Evolutionary conservation across 306 rosid genomes (phyloP).

Genomic region (Rosa persica): DNA sequence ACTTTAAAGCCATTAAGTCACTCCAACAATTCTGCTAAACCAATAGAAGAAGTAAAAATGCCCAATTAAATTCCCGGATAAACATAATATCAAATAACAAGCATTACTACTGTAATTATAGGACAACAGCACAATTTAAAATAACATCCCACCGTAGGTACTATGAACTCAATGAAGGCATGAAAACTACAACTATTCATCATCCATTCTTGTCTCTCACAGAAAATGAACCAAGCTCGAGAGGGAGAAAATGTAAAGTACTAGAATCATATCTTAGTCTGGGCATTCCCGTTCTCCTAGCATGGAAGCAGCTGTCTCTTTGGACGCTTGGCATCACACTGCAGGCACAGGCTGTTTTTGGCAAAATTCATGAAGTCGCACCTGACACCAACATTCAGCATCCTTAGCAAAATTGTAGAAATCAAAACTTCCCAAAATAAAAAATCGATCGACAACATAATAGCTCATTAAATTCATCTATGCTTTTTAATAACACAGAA

Average conservation of each 20-base stretch:
- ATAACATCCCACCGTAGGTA: background rate
- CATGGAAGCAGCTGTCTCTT: slow-evolving; percentile 96
- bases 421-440: background rate
- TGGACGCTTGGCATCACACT: slow-evolving; percentile 98
- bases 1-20: no score
- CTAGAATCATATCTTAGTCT: slow-evolving; percentile 58
- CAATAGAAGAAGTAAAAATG: no score
- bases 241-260: slow-evolving; percentile 1
- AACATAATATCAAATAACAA: background rate
- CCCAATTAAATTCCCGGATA: background rate
- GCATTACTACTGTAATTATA: no score
- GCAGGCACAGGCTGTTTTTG: slow-evolving; percentile 79
- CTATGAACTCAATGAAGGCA: background rate
- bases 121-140: background rate
- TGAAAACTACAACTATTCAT: background rate
- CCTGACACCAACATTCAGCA: slow-evolving; percentile 54
- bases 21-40: no score
- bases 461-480: background rate
- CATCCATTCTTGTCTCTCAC: background rate
- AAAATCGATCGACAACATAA: background rate
- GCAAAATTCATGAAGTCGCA: slow-evolving; percentile 99
- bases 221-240: slow-evolving; percentile 13
- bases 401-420: slow-evolving; percentile 6
- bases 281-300: slow-evolving; percentile 99
- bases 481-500: background rate